Percentiles rank a stretch among this genome's conserved stretches.
These are phyloP conservation scores for Penicillium verhagenii DNA, from an alignment of 495 filamentous ascomycete genomes.

Conservation along the genomic window DNA sequence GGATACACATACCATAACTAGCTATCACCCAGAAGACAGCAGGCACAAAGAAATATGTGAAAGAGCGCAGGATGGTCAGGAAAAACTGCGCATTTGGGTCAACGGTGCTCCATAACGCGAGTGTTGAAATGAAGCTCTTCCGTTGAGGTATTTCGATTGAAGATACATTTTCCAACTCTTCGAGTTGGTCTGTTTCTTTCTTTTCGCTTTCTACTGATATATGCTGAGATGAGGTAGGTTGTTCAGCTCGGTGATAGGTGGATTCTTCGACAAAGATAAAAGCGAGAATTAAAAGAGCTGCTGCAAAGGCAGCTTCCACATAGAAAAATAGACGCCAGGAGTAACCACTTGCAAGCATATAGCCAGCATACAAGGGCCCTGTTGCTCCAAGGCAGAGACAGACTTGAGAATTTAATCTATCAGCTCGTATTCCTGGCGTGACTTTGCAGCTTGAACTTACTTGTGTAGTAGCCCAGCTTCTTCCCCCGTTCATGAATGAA, in stretches of 20 bases:
- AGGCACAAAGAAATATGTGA: conserved; percentile 55
- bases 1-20: conserved; percentile 38
- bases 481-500: conserved; percentile 62
- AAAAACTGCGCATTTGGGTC: conserved; percentile 46
- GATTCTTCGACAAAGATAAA: conserved; percentile 66
- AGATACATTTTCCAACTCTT: conserved; percentile 9
- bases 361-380: conserved; percentile 59
- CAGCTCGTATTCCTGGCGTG: no score
- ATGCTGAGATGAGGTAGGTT: not conserved
- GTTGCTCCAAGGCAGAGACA: conserved; percentile 60
- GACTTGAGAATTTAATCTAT: conserved; percentile 41
- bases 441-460: conserved; percentile 23
- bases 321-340: conserved; percentile 67
- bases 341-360: conserved; percentile 62
- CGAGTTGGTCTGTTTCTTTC: not conserved
- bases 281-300: conserved; percentile 51
- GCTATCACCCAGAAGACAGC: conserved; percentile 60
- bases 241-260: conserved; percentile 46
- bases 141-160: conserved; percentile 13
- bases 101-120: conserved; percentile 39
- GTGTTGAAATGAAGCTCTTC: conserved; percentile 45
- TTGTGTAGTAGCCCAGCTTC: conserved; percentile 58
- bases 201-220: not conserved
- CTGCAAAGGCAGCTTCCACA: conserved; percentile 59
- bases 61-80: conserved; percentile 48